These are phyloP conservation scores for Hypomontagnella monticulosa DNA, from an alignment of 495 filamentous ascomycete species.

Conservation along the genomic window DNA sequence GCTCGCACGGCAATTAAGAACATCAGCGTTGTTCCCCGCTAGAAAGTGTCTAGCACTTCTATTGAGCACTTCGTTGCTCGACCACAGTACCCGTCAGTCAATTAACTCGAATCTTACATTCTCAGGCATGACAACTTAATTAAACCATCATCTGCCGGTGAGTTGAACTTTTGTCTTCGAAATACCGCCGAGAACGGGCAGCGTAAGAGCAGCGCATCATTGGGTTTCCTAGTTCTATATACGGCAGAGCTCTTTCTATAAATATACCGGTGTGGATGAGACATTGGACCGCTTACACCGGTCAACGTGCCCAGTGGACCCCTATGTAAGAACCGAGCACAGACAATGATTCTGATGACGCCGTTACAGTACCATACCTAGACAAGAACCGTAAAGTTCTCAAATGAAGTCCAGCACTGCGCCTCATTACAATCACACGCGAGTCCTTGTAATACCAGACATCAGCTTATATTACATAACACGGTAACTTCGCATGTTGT, in stretches of 20 bases:
- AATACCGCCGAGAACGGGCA: too few species aligned
- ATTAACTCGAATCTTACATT: too few species aligned
- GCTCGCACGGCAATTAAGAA: too few species aligned
- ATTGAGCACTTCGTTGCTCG: too few species aligned
- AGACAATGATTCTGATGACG: not conserved
- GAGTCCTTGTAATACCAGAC: constrained; percentile 19
- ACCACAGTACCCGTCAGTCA: too few species aligned
- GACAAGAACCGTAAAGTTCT: not conserved
- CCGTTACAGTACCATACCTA: not conserved
- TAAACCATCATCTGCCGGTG: too few species aligned
- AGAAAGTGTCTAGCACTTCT: too few species aligned
- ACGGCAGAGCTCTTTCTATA: constrained; percentile 4
- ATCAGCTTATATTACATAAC: constrained; percentile 26
- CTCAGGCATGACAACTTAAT: too few species aligned
- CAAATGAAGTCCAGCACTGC: constrained; percentile 10
- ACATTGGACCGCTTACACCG: not conserved
- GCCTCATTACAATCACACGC: constrained; percentile 7
- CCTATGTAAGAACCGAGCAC: not conserved
- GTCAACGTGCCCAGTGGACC: constrained; percentile 3
- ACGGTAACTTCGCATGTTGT: constrained; percentile 10
- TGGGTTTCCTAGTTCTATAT: not conserved
- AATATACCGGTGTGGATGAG: not conserved
- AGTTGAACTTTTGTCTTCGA: too few species aligned
- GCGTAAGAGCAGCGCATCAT: too few species aligned
- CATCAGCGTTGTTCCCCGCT: too few species aligned